Conservation (phyloP, 225 moss, liverwort and hornwort genomes). For the Sphagnum tenellum region DNA sequence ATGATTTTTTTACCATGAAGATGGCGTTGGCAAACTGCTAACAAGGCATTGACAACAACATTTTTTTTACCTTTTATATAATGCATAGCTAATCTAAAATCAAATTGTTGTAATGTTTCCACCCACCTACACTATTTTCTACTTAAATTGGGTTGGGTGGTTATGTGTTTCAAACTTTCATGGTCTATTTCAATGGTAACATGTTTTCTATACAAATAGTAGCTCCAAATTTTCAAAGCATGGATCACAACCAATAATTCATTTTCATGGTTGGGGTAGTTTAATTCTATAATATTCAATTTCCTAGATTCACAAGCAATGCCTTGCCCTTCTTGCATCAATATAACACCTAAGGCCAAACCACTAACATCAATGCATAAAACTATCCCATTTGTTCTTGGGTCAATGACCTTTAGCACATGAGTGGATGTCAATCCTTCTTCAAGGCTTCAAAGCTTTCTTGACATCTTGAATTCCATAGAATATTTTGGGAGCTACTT, state of each 20-base stretch:
- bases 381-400: not conserved
- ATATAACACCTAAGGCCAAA: not conserved
- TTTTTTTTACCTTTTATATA: not conserved
- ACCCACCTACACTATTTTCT: not conserved
- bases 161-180: not conserved
- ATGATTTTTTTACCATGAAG: no score
- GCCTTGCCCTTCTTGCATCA: not conserved
- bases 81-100: not conserved
- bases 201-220: not conserved
- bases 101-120: not conserved
- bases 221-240: not conserved
- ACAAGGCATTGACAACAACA: not conserved
- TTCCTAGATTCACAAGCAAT: not conserved
- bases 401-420: no score
- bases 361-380: not conserved
- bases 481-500: not conserved
- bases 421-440: no score
- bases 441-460: not conserved
- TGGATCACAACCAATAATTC: not conserved
- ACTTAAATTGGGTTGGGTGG: not conserved
- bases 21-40: no score
- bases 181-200: not conserved
- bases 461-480: not conserved
- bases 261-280: not conserved
- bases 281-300: not conserved